phyloP scores from a whole-genome alignment of 75 land plant genomes.

The Pinus taeda region DNA sequence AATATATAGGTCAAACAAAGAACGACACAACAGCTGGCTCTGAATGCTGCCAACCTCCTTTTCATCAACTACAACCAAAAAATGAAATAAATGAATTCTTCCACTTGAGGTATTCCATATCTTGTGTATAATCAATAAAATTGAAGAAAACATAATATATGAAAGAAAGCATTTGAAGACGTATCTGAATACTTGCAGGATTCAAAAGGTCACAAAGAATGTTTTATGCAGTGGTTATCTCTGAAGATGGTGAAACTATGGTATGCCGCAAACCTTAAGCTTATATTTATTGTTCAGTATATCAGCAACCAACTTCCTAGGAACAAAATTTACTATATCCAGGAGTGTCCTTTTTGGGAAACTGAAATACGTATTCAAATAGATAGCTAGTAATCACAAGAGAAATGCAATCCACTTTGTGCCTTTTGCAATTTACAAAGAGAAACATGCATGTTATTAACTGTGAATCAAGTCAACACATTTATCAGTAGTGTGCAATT shows the following conservation, averaged over 20 bases:
- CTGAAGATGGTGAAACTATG: background rate
- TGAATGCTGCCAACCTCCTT: conserved; percentile 80
- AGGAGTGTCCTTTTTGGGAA: background rate
- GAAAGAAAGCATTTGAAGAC: background rate
- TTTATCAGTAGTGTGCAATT: too few species aligned
- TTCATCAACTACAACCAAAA: conserved; percentile 71
- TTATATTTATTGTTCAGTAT: too few species aligned
- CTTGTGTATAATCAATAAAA: background rate
- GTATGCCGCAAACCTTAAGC: too few species aligned
- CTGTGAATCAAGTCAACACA: background rate
- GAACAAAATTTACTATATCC: background rate
- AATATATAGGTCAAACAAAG: conserved; percentile 86
- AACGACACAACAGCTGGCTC: conserved; percentile 80
- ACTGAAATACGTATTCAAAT: background rate
- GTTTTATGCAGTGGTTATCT: background rate
- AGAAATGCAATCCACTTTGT: background rate
- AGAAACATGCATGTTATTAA: background rate
- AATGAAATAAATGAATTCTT: conserved; percentile 8
- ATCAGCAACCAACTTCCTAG: background rate
- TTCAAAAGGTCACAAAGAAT: background rate
- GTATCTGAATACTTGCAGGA: background rate
- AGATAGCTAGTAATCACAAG: background rate
- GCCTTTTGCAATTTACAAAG: background rate
- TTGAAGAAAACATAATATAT: background rate
- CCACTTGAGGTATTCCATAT: conserved; percentile 1